Base-by-base conservation (phyloP, 768 basidiomycete species). In the Macrolepiota fuliginosa region DNA sequence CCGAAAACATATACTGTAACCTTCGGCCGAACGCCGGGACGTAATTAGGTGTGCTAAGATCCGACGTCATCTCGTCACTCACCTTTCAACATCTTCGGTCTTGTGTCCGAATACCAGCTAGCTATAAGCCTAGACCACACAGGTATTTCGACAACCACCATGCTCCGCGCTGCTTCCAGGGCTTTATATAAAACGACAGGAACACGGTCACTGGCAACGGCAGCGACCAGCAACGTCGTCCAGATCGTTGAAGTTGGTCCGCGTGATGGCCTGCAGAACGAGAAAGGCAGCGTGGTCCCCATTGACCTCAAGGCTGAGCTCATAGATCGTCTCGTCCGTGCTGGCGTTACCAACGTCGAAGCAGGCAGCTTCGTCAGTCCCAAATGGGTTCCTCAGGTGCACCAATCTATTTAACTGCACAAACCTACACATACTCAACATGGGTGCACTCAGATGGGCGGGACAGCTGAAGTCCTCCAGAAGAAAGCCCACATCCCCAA, bases 241-340 rank as follows among this genome's bases (percentile, higher is more conserved):
- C 84, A 79, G 56, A 90, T 97, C 49, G 90, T 98, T 47, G 95
- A 96, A 74, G 93, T 96, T 3, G 91, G 92, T 1, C 92, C 94
- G 1, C 80, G 95, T 29, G 95, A 98, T 73, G 95, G 95, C 1
- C 80, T 98, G 11, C 94, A 96, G 76, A 96, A 96, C 68, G 91
- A 97, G 68, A 86, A 88, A 64, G 79, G 82, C 52, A 27, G 56
- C 0, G 76, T 87, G 4, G 86, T 96, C 6, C 81, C 90, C 27
- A 85, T 87, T 1, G 82, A 83, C 29, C 75, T 89, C 62, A 96
- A 96, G 72, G 83, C 88, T 17, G 89, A 90, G 63, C 82, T 98
- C 56, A 86, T 98, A 59, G 83, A 91, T 64, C 77, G 88, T 13
- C 84, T 98, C 11, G 84, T 82, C 2, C 71, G 70, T 17, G 88